phyloP scores from a whole-genome alignment of 768 basidiomycete species.

The Pulveroboletus ravenelii region DNA sequence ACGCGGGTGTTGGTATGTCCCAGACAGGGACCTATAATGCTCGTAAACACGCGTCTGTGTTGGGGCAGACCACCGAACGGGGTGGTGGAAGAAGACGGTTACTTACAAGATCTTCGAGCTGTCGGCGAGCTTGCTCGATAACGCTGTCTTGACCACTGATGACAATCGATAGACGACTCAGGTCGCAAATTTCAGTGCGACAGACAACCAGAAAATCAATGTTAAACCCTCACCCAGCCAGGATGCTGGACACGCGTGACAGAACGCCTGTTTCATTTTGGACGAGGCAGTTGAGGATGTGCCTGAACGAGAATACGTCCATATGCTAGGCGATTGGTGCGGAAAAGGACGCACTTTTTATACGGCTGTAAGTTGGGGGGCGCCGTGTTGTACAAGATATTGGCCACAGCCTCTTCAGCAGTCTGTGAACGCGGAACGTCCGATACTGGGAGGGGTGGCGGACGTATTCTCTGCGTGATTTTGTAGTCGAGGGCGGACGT shows the following conservation, averaged over 20 bases:
- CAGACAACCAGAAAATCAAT: constrained; percentile 98
- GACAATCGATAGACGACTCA: constrained; percentile 97
- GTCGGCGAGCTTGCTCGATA: constrained; percentile 93
- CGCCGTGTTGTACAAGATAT: constrained; percentile 95
- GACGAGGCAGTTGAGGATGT: constrained; percentile 94
- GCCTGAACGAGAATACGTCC: constrained; percentile 44
- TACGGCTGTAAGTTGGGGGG: constrained; percentile 88
- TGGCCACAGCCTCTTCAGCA: constrained; percentile 95
- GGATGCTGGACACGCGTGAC: constrained; percentile 94
- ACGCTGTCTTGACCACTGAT: constrained; percentile 96
- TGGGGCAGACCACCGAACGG: neutral
- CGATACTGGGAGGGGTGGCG: constrained; percentile 81
- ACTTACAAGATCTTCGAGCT: constrained; percentile 92
- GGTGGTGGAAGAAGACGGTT: too few species aligned
- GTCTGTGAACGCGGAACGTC: constrained; percentile 79
- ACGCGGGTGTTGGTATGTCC: constrained; percentile 93
- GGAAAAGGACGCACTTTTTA: constrained; percentile 59
- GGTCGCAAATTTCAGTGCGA: constrained; percentile 93
- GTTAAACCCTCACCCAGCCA: constrained; percentile 97
- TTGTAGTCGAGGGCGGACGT: constrained; percentile 96
- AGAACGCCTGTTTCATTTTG: constrained; percentile 99
- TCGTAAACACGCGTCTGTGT: neutral
- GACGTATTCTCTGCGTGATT: constrained; percentile 58
- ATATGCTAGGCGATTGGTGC: neutral
- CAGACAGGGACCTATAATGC: constrained; percentile 86